Percentiles rank a stretch among this genome's conserved stretches.
Evolutionary conservation across 768 basidiomycete species (phyloP).

Genomic region (Boletellus ananiceps): DNA sequence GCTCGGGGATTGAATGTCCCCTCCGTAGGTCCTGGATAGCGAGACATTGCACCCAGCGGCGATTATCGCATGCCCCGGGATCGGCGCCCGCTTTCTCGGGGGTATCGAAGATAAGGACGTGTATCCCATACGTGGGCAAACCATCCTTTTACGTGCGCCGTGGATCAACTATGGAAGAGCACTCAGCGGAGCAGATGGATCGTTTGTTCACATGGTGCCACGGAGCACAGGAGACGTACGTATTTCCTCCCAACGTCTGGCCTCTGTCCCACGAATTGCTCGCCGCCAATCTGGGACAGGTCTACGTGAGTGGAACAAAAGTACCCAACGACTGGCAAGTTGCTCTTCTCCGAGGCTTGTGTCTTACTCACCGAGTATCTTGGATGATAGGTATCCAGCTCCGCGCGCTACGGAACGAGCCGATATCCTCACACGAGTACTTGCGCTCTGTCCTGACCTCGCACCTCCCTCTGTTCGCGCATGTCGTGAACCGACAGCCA

Average conservation of each 20-base stretch:
- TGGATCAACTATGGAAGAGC: constrained; percentile 42
- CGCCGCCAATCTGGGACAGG: constrained; percentile 22
- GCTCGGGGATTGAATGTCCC: neutral
- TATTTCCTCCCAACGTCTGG: neutral
- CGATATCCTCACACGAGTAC: constrained; percentile 50
- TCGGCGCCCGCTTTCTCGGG: constrained; percentile 51
- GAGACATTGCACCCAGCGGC: constrained; percentile 29
- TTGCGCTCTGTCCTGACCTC: constrained; percentile 53
- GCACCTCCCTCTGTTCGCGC: constrained; percentile 51
- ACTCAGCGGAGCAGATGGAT: constrained; percentile 28
- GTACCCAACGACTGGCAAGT: constrained; percentile 56
- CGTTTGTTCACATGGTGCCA: constrained; percentile 36
- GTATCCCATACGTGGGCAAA: constrained; percentile 46
- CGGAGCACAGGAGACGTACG: constrained; percentile 38
- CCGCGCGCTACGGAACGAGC: constrained; percentile 59
- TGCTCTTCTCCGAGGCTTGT: neutral
- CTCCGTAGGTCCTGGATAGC: constrained; percentile 13
- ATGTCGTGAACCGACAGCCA: constrained; percentile 41
- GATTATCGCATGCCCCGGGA: constrained; percentile 65
- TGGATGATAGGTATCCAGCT: constrained; percentile 49
- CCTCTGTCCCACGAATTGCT: neutral
- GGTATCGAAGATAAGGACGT: constrained; percentile 48
- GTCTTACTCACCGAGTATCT: neutral
- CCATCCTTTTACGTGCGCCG: constrained; percentile 41
- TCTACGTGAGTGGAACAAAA: constrained; percentile 60